These are phyloP conservation scores for Lumnitzera littorea DNA, from an alignment of 345 rosid species.

Conservation along the genomic window DNA sequence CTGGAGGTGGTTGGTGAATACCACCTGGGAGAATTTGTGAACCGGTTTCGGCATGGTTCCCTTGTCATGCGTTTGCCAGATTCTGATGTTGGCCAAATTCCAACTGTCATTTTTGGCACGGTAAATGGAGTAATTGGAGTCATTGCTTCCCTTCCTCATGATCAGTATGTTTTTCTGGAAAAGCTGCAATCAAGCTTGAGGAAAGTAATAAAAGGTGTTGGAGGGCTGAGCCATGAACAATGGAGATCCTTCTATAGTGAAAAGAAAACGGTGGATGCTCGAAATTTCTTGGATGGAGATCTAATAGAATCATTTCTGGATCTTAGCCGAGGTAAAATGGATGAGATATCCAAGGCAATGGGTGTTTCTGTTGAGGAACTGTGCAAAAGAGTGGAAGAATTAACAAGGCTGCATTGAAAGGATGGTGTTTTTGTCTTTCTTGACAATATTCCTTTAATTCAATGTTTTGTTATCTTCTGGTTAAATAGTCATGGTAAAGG, in stretches of 20 bases:
- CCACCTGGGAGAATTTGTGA: slow-evolving; percentile 89
- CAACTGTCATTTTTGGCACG: slow-evolving; percentile 76
- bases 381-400: slow-evolving; percentile 80
- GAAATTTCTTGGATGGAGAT: slow-evolving; percentile 76
- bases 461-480: too few relatives aligned
- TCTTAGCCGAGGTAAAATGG: slow-evolving; percentile 64
- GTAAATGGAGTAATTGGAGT: slow-evolving; percentile 88
- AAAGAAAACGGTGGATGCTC: slow-evolving; percentile 77
- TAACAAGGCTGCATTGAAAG: slow-evolving; percentile 72
- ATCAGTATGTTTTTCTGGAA: slow-evolving; percentile 66
- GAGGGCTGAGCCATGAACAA: slow-evolving; percentile 90
- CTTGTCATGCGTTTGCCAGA: slow-evolving; percentile 90
- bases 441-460: too few relatives aligned
- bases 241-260: slow-evolving; percentile 92
- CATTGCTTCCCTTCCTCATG: slow-evolving; percentile 82
- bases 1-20: slow-evolving; percentile 90
- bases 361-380: slow-evolving; percentile 73
- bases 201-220: slow-evolving; percentile 87
- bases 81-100: slow-evolving; percentile 84
- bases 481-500: too few relatives aligned
- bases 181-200: slow-evolving; percentile 71
- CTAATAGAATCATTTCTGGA: slow-evolving; percentile 80
- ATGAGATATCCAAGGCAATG: slow-evolving; percentile 64
- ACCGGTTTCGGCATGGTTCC: slow-evolving; percentile 88
- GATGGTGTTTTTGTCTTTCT: too few relatives aligned